A percentile compares a stretch with the other conserved stretches of the same genome.
These are phyloP conservation scores for Lepidium campestre DNA, from an alignment of 441 rosid genomes.

Conservation along the genomic window DNA sequence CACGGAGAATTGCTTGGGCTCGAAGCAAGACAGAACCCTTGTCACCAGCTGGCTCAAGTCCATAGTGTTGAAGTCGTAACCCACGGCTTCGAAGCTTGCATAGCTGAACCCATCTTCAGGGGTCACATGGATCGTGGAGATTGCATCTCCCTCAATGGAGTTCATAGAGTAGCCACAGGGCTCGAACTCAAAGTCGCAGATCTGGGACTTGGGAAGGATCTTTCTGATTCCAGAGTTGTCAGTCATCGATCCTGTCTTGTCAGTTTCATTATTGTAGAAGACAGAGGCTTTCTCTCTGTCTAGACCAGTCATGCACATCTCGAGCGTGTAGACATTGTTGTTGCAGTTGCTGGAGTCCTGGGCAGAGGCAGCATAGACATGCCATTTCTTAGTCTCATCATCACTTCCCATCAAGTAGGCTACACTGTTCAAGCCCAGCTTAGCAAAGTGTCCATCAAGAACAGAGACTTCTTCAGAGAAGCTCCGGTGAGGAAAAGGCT, in stretches of 20 bases:
- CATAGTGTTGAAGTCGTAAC: constrained; percentile 25
- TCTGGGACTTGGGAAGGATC: constrained; percentile 30
- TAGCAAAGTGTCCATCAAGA: constrained; percentile 30
- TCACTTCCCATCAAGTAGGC: constrained; percentile 33
- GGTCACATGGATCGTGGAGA: constrained; percentile 38
- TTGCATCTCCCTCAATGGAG: constrained; percentile 32
- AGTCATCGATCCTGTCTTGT: constrained; percentile 22
- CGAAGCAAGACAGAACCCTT: constrained; percentile 35
- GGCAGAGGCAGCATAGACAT: constrained; percentile 37
- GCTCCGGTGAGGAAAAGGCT: constrained; percentile 36
- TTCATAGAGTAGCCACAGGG: constrained; percentile 42
- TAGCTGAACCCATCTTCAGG: constrained; percentile 40
- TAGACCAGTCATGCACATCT: constrained; percentile 40
- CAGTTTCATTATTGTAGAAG: constrained; percentile 27
- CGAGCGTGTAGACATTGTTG: constrained; percentile 33
- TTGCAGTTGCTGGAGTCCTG: constrained; percentile 8
- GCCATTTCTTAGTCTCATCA: constrained; percentile 36
- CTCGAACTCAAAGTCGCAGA: constrained; percentile 36
- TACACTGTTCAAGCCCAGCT: constrained; percentile 29
- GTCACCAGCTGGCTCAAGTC: constrained; percentile 27
- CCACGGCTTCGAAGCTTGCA: constrained; percentile 35
- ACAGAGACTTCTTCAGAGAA: constrained; percentile 38
- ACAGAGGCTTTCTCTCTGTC: constrained; percentile 30
- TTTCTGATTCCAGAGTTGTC: constrained; percentile 33
- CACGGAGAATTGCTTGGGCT: constrained; percentile 34